Percentiles rank a stretch among this genome's conserved stretches.
Evolutionary conservation across 129 eudicot species (phyloP).

Genomic region (Flaveria robusta): DNA sequence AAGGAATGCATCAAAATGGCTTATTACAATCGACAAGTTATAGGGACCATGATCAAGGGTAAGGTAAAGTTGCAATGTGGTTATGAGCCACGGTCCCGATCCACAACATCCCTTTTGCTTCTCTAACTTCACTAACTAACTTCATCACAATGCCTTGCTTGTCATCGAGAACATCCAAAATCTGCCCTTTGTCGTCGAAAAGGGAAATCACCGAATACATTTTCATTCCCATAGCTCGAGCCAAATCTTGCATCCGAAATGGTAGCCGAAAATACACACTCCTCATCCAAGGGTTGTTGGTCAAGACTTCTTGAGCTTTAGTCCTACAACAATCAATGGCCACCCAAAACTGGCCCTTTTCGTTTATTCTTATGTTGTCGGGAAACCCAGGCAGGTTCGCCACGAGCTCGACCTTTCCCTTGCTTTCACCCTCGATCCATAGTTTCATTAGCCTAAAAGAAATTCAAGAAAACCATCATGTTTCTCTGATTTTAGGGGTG

Average conservation of each 20-base stretch:
- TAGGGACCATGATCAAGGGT: constrained; percentile 44
- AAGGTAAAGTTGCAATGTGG: constrained; percentile 82
- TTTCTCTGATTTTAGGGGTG: too few relatives aligned
- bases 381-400: constrained; percentile 95
- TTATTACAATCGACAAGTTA: constrained; percentile 32
- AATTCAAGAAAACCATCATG: neutral
- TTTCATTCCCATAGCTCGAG: constrained; percentile 69
- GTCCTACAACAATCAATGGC: constrained; percentile 98
- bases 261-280: constrained; percentile 81
- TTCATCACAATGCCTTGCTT: constrained; percentile 79
- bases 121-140: constrained; percentile 88
- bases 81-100: constrained; percentile 99
- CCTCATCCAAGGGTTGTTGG: constrained; percentile 83
- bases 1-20: constrained; percentile 36
- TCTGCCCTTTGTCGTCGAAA: constrained; percentile 63
- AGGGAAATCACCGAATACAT: constrained; percentile 77
- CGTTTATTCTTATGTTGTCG: constrained; percentile 82
- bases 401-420: constrained; percentile 55
- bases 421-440: constrained; percentile 67
- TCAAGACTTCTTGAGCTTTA: constrained; percentile 63
- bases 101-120: constrained; percentile 86
- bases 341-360: constrained; percentile 88
- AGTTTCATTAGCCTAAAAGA: constrained; percentile 64
- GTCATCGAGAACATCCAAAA: constrained; percentile 89
- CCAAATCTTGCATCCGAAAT: constrained; percentile 61